Conservation (phyloP, 805 yeast species). For the Hanseniaspora meyeri region DNA sequence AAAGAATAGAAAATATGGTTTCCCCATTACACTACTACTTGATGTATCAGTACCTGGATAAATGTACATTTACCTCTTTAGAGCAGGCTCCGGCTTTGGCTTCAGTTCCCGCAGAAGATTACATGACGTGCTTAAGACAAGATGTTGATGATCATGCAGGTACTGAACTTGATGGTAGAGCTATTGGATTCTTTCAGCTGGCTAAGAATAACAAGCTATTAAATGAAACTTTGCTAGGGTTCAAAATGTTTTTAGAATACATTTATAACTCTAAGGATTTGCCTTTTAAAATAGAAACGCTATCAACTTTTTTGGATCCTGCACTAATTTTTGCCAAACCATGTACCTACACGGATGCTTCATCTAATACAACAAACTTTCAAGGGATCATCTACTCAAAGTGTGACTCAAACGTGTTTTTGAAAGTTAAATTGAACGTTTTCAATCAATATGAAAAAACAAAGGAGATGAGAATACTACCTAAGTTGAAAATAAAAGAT, state of each 20-base stretch:
- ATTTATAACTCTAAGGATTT: slow-evolving; percentile 9
- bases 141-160: slow-evolving; percentile 23
- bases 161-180: slow-evolving; percentile 20
- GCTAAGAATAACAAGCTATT: not conserved
- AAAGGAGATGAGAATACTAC: slow-evolving; percentile 16
- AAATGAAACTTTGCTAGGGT: slow-evolving; percentile 10
- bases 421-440: slow-evolving; percentile 23
- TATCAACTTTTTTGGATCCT: slow-evolving; percentile 16
- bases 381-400: slow-evolving; percentile 10
- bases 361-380: slow-evolving; percentile 25
- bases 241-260: slow-evolving; percentile 11
- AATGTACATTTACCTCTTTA: slow-evolving; percentile 23
- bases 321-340: slow-evolving; percentile 28
- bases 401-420: slow-evolving; percentile 15
- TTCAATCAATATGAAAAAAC: slow-evolving; percentile 23
- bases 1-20: slow-evolving; percentile 32
- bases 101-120: slow-evolving; percentile 26
- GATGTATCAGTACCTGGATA: slow-evolving; percentile 23
- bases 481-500: slow-evolving; percentile 28
- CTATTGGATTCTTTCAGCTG: not conserved
- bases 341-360: slow-evolving; percentile 25
- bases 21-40: slow-evolving; percentile 30
- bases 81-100: slow-evolving; percentile 30
- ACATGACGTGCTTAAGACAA: slow-evolving; percentile 25
- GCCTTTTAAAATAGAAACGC: slow-evolving; percentile 6